Conservation (phyloP, 441 rosid genomes). For the Populus hybrid region DNA sequence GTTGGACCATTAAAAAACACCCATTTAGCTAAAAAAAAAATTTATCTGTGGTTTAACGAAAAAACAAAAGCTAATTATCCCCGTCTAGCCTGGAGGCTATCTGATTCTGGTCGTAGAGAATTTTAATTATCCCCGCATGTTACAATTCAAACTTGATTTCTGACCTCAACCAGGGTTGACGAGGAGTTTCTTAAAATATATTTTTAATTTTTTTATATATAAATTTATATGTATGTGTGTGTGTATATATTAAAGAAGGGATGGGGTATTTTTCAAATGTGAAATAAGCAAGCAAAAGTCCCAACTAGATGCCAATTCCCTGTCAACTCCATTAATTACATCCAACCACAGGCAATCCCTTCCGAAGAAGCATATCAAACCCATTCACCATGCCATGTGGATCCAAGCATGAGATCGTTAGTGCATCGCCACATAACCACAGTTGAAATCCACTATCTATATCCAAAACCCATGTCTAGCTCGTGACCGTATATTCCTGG, state of each 20-base stretch:
- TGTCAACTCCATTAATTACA: slow-evolving; percentile 31
- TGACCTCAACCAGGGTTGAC: too few species aligned
- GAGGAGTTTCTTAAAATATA: too few species aligned
- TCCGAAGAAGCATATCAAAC: slow-evolving; percentile 11
- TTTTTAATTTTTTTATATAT: too few species aligned
- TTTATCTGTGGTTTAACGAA: too few species aligned
- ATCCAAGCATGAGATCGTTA: slow-evolving; percentile 20
- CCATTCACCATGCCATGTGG: slow-evolving; percentile 14
- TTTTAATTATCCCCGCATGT: too few species aligned
- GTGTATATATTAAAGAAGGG: background rate
- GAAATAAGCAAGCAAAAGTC: slow-evolving; percentile 2
- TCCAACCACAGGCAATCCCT: background rate
- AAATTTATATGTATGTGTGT: too few species aligned
- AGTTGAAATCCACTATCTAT: slow-evolving; percentile 33
- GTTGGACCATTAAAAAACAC: too few species aligned
- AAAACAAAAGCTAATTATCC: too few species aligned
- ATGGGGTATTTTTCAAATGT: background rate
- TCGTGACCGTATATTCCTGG: slow-evolving; percentile 65
- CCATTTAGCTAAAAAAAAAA: too few species aligned
- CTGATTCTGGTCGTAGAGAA: too few species aligned
- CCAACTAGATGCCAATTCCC: slow-evolving; percentile 16
- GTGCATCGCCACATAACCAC: slow-evolving; percentile 13
- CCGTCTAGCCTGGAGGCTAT: too few species aligned
- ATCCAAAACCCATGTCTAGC: slow-evolving; percentile 71
- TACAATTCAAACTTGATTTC: too few species aligned